phyloP scores from a whole-genome alignment of 1,284 basidiomycete species.

The Agaricales sp. region DNA sequence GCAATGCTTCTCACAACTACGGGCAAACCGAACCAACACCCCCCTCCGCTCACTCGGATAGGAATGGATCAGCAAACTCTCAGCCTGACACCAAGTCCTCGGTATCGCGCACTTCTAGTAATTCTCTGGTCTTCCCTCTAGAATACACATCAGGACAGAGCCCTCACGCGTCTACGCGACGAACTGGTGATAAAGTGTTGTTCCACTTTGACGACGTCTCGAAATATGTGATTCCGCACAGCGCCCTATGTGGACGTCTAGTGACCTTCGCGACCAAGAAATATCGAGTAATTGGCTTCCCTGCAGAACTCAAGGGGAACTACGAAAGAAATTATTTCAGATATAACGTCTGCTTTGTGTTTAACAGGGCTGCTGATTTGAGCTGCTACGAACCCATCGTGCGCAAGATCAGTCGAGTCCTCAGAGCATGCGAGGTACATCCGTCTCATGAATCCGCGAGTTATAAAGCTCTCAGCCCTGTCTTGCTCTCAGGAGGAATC shows the following conservation, averaged over 20 bases:
- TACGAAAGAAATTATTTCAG: constrained; percentile 86
- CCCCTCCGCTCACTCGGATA: background rate
- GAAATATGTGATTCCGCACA: constrained; percentile 90
- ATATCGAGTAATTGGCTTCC: constrained; percentile 84
- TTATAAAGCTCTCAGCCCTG: constrained; percentile 1
- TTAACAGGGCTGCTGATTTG: constrained; percentile 81
- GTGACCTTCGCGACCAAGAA: constrained; percentile 68
- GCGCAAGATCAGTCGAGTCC: constrained; percentile 85
- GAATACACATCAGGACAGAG: constrained; percentile 20
- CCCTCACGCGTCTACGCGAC: constrained; percentile 35
- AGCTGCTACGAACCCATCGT: constrained; percentile 95
- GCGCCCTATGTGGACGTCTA: constrained; percentile 79
- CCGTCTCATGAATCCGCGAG: constrained; percentile 7
- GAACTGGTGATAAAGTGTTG: constrained; percentile 46
- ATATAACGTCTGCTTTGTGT: constrained; percentile 96
- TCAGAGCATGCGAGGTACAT: constrained; percentile 80
- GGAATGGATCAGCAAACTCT: constrained; percentile 14
- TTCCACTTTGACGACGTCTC: constrained; percentile 90
- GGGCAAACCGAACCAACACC: constrained; percentile 23
- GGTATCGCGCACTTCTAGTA: constrained; percentile 33
- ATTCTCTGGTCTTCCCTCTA: constrained; percentile 32
- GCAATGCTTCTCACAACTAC: constrained; percentile 9
- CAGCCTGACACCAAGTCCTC: constrained; percentile 33
- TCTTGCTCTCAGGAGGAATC: constrained; percentile 66
- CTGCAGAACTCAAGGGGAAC: constrained; percentile 61